Evolutionary conservation across 352 stramenopile species (phyloP).

Genomic region (Pythium rishiriense): DNA sequence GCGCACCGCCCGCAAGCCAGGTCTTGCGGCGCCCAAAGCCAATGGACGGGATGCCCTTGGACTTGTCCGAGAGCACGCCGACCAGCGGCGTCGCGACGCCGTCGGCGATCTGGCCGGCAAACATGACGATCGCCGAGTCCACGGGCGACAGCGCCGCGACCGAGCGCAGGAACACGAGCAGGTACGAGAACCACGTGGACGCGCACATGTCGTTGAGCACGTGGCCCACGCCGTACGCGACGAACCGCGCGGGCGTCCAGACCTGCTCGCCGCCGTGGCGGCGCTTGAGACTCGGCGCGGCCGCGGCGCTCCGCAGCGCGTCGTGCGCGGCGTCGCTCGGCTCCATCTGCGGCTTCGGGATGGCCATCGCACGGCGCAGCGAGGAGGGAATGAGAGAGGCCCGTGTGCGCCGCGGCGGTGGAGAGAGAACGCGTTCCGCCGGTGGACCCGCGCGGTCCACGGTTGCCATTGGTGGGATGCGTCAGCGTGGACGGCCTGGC

Average conservation of each 20-base stretch:
- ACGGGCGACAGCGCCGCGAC: constrained; percentile 63
- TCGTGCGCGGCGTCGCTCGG: not conserved
- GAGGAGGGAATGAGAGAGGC: no score
- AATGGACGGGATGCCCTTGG: constrained; percentile 57
- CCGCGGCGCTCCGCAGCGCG: not conserved
- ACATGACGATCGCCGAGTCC: constrained; percentile 85
- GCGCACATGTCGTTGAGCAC: constrained; percentile 90
- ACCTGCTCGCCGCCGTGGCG: constrained; percentile 3
- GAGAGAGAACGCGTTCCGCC: constrained; percentile 9
- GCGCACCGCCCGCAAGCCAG: constrained; percentile 65
- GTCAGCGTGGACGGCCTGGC: not conserved
- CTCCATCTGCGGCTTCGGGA: constrained; percentile 16
- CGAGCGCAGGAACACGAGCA: constrained; percentile 78
- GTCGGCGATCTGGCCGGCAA: constrained; percentile 82
- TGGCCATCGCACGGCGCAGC: not conserved
- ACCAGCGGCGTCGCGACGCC: constrained; percentile 79
- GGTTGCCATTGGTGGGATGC: constrained; percentile 10
- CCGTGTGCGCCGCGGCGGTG: not conserved
- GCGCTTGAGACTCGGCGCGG: constrained; percentile 7
- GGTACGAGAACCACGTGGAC: constrained; percentile 87
- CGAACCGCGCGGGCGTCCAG: constrained; percentile 59
- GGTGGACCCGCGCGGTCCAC: constrained; percentile 1
- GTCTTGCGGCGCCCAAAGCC: constrained; percentile 74
- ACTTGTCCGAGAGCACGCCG: constrained; percentile 72
- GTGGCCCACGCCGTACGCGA: constrained; percentile 82